Evolutionary conservation across 768 basidiomycete species (phyloP).

Genomic region (Coprinellus aureogranulatus): DNA sequence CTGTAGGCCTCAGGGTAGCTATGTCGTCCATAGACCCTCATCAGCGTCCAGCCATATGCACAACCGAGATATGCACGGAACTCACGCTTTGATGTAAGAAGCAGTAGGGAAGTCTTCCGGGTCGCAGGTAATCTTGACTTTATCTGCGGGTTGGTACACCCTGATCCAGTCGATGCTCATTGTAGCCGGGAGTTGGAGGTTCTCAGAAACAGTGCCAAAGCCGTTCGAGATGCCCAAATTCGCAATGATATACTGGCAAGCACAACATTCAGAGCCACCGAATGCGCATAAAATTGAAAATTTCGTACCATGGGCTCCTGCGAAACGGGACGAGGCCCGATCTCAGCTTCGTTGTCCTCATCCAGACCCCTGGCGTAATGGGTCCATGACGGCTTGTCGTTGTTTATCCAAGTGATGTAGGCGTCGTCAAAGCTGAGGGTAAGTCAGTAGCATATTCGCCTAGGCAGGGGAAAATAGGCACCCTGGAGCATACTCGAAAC

Average conservation of each 20-base stretch:
- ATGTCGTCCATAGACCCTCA: neutral
- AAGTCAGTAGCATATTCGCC: neutral
- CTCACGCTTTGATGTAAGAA: conserved; percentile 61
- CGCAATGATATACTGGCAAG: conserved; percentile 46
- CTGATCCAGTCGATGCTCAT: conserved; percentile 83
- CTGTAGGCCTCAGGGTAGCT: conserved; percentile 60
- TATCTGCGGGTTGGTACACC: conserved; percentile 72
- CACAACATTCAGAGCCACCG: too few relatives aligned
- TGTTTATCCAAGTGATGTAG: conserved; percentile 77
- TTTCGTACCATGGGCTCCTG: conserved; percentile 70
- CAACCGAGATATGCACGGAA: neutral
- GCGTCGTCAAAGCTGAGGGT: conserved; percentile 23
- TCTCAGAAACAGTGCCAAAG: conserved; percentile 60
- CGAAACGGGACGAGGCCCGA: conserved; percentile 60
- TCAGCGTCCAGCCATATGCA: neutral
- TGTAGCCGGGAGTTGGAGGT: conserved; percentile 60
- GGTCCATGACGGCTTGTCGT: conserved; percentile 63
- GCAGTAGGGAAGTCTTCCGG: conserved; percentile 70
- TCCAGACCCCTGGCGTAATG: conserved; percentile 57
- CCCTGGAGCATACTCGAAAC: conserved; percentile 54
- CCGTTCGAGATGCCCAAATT: conserved; percentile 78
- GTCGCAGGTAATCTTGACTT: conserved; percentile 75
- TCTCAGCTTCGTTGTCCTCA: conserved; percentile 47
- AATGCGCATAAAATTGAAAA: neutral
- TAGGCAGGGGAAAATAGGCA: conserved; percentile 14